Evolutionary conservation across 1,284 basidiomycete genomes (phyloP), one percentile per base, ranked within the genome.

Genomic region (Rhodotorula mucilaginosa): DNA sequence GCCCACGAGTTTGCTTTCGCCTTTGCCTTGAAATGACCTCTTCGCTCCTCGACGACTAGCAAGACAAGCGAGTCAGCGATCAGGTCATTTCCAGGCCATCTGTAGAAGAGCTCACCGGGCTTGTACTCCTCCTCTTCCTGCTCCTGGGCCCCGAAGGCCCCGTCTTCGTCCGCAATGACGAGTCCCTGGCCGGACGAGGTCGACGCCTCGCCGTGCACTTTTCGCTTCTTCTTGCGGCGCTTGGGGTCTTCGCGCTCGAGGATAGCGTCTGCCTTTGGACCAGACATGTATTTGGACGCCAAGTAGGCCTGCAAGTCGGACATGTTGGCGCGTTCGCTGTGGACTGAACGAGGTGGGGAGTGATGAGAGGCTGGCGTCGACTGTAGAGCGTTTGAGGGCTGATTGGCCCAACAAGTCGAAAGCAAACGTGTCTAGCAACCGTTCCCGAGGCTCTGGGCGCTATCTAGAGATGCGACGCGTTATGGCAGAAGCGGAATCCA

Each of bases 261-360:
- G 75, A 99, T 97, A 21, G 93, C 94, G 77, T 98, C 96, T 5
- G 95, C 94, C 80, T 97, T 99, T 0, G 92, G 89, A 0, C 96
- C 96, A 10, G 94, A 91, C 92, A 98, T 97, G 83, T 99, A 99
- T 65, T 84, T 84, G 47, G 82, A 75, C 2, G 85, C 85, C 16
- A 86, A 78, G 77, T 85, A 85, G 13, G 83, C 81, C 78, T 85
- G 83, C 47, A 85, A 80, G 71, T 83, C 81, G 51, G 78, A 74
- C 81, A 82, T 72, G 15, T 34, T 49, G 47, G 26, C 39, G n/a
- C 8, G 6, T 26, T 31, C 19, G 61, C 29, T n/a, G 44, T 18
- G 12, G 48, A 23, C 48, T 18, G 48, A 18, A 23, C 19, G 23
- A 49, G 48, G 48, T 23, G 48, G 23, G 67, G 19, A 7, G 2